Base-by-base conservation (phyloP, 805 yeast genomes). In the Hanseniaspora vineae region DNA sequence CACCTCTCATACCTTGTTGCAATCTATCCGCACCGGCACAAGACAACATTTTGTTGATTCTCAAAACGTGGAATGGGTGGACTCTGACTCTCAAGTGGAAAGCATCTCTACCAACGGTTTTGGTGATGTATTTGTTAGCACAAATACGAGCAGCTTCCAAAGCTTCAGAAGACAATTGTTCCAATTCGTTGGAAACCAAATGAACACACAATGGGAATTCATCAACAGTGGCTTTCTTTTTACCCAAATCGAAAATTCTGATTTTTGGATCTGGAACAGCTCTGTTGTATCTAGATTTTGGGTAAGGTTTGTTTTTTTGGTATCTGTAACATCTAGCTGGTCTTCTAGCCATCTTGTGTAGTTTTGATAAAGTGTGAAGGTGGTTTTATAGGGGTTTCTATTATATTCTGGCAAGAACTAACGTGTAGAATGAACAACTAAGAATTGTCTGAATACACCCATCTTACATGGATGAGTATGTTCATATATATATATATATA, bases 21-120 rank as follows among this genome's bases (percentile, higher is more conserved):
- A 92, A 83, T 85, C 98, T 88, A 90, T 92, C 98, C 72, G 98
- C 98, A 86, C 98, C 98, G 79, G 98, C 98, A 81, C 98, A 92
- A 70, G 98, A 92, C 96, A 92, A 88, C 98, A 92, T 92, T 87
- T 92, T 92, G 92, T 92, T 92, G 81, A 92, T 92, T 78, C 98
- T 84, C 74, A 92, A 82, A 63, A 92, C 98, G 82, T 92, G 98
- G 97, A 85, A 92, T 66, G 98, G 98, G 77, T 92, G 98, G 69
- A 89, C 97, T 80, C 98, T 89, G 75, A 92, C 87, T 80, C 98
- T 88, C 80, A 92, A 80, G 80, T 92, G 98, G 98, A 92, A 92
- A 65, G 97, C 78, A 68, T 92, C 98, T 84, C 97, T 87, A 72
- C 98, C 98, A 59, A 96, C 84, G 64, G 85, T 71, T 76, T 78